Evolutionary conservation across 441 rosid genomes (phyloP).

Genomic region (Gossypium schwendimanii): DNA sequence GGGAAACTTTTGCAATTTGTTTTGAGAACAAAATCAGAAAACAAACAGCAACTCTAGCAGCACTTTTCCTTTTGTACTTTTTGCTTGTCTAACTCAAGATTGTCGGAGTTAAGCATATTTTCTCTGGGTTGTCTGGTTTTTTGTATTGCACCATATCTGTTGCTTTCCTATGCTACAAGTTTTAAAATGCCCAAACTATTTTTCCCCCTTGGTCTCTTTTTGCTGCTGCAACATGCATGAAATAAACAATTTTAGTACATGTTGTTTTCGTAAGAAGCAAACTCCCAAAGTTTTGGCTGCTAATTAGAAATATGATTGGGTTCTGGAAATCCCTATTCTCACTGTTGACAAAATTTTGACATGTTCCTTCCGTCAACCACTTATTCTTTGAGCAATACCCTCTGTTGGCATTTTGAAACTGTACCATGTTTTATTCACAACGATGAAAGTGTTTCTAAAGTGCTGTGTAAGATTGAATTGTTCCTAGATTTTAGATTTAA

Average conservation of each 20-base stretch:
- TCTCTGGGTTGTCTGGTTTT: background rate
- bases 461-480: background rate
- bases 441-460: background rate
- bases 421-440: background rate
- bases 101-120: constrained; percentile 3
- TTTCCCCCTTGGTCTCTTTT: background rate
- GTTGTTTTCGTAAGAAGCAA: background rate
- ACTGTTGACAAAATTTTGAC: background rate
- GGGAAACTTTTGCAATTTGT: background rate
- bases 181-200: background rate
- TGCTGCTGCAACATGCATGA: background rate
- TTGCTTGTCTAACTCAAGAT: constrained; percentile 1
- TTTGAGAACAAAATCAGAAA: constrained; percentile 1
- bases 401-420: background rate
- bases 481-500: background rate
- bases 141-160: background rate
- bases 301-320: background rate
- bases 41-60: background rate
- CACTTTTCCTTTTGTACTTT: background rate
- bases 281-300: background rate
- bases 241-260: background rate
- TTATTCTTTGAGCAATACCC: background rate
- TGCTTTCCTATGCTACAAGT: background rate
- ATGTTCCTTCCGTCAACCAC: background rate
- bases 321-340: background rate